Evolutionary conservation across 164 flowering plant species (phyloP).

Genomic region (Berberis thunbergii): DNA sequence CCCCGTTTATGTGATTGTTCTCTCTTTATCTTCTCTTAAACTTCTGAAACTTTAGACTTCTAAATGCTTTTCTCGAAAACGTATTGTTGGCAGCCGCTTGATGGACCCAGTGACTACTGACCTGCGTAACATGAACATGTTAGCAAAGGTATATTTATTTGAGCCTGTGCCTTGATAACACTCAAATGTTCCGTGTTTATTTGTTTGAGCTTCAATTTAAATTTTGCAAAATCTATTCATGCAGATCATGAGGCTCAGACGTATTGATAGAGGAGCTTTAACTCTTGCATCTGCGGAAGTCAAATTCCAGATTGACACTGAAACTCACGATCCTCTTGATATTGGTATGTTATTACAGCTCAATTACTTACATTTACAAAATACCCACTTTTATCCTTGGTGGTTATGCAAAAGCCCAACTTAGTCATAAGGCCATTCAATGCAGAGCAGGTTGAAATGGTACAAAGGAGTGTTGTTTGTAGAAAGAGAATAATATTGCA

Average conservation of each 20-base stretch:
- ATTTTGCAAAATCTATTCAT: constrained; percentile 6
- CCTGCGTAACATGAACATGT: constrained; percentile 76
- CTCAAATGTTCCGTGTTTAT: neutral
- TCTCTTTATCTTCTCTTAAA: neutral
- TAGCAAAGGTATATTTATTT: constrained; percentile 69
- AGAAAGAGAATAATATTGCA: too few species aligned
- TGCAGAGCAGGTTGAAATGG: too few species aligned
- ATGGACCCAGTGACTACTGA: constrained; percentile 81
- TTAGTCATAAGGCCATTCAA: too few species aligned
- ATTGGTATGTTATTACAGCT: constrained; percentile 49
- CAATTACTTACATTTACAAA: neutral
- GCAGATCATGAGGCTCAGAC: constrained; percentile 90
- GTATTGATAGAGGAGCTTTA: constrained; percentile 93
- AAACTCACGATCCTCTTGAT: constrained; percentile 99
- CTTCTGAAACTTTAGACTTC: neutral
- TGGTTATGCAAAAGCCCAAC: too few species aligned
- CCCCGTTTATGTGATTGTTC: neutral
- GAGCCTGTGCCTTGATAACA: neutral
- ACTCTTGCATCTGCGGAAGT: constrained; percentile 99
- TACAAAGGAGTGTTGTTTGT: too few species aligned
- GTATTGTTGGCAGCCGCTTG: constrained; percentile 57
- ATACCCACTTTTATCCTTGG: too few species aligned
- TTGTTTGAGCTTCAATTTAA: neutral
- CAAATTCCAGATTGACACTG: constrained; percentile 97
- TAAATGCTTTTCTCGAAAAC: neutral